phyloP scores from a whole-genome alignment of 2,329 filamentous ascomycete species.

The Cladophialophora bantiana region DNA sequence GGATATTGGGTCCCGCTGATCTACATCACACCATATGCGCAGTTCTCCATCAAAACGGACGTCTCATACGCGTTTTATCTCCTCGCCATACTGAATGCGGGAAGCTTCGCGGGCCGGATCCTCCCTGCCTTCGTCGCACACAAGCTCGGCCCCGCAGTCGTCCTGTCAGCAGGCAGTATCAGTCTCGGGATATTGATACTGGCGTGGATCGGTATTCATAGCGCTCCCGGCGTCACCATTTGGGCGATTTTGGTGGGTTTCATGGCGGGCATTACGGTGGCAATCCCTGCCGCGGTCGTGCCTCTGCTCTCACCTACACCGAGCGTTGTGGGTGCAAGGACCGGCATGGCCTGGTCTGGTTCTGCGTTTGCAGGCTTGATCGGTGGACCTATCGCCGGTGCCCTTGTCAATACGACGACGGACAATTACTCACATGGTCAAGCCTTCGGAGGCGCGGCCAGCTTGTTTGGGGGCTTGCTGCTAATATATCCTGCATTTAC shows the following conservation, averaged over 20 bases:
- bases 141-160: slow-evolving; percentile 13
- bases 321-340: slow-evolving; percentile 19
- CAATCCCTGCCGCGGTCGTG: slow-evolving; percentile 18
- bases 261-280: slow-evolving; percentile 19
- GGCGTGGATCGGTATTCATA: slow-evolving; percentile 15
- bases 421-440: slow-evolving; percentile 20
- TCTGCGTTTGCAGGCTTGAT: slow-evolving; percentile 18
- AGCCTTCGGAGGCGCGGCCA: slow-evolving; percentile 17
- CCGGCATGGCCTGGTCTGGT: slow-evolving; percentile 20
- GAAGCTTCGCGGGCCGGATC: slow-evolving; percentile 19
- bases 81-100: slow-evolving; percentile 21
- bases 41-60: slow-evolving; percentile 22
- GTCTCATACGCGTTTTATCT: slow-evolving; percentile 22
- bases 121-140: slow-evolving; percentile 21
- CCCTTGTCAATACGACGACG: slow-evolving; percentile 19
- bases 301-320: slow-evolving; percentile 19
- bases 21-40: slow-evolving; percentile 17
- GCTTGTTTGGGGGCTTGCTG: slow-evolving; percentile 18
- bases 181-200: slow-evolving; percentile 19
- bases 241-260: slow-evolving; percentile 22
- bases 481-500: slow-evolving; percentile 24
- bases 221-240: slow-evolving; percentile 11
- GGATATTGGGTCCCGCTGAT: slow-evolving; percentile 23
- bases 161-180: slow-evolving; percentile 12
- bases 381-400: slow-evolving; percentile 17